A percentile compares a stretch with the other conserved stretches of the same genome.
phyloP scores from a whole-genome alignment of 2,329 filamentous ascomycete genomes.

The Aspergillus neotritici region DNA sequence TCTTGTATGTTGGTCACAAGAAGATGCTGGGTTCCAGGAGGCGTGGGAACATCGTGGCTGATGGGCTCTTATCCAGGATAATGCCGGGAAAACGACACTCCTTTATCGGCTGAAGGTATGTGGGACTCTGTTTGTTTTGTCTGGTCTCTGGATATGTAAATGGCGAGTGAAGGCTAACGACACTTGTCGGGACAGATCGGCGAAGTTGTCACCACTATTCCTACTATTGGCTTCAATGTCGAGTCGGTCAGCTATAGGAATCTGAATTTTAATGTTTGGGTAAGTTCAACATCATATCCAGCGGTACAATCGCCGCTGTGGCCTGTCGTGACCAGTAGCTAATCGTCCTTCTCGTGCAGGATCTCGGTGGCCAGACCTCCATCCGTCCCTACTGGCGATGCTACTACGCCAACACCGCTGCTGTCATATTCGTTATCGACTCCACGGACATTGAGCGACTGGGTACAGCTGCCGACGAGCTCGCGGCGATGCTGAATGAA shows the following conservation, averaged over 20 bases:
- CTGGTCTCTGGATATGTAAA: background rate
- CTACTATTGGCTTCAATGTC: slow-evolving; percentile 98
- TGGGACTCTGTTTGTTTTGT: background rate
- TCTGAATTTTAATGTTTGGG: slow-evolving; percentile 98
- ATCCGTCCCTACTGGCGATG: slow-evolving; percentile 99
- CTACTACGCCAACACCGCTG: slow-evolving; percentile 98
- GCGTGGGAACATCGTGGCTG: slow-evolving; percentile 12
- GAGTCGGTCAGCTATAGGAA: slow-evolving; percentile 98
- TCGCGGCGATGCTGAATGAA: slow-evolving; percentile 92
- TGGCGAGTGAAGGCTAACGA: background rate
- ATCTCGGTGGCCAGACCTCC: slow-evolving; percentile 95
- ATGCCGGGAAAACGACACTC: slow-evolving; percentile 95
- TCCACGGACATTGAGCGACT: slow-evolving; percentile 95
- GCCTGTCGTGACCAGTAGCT: background rate
- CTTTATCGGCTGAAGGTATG: slow-evolving; percentile 89
- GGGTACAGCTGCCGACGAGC: slow-evolving; percentile 85
- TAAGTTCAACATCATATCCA: slow-evolving; percentile 41
- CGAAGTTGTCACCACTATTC: slow-evolving; percentile 97
- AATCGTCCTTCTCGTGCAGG: slow-evolving; percentile 44
- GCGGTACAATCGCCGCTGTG: background rate
- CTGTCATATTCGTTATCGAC: slow-evolving; percentile 97
- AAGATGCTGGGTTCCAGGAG: slow-evolving; percentile 5
- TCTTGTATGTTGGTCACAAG: slow-evolving; percentile 57
- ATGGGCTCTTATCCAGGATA: slow-evolving; percentile 59
- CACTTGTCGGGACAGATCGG: slow-evolving; percentile 62